A percentile compares a stretch with the other conserved stretches of the same genome.
Evolutionary conservation across 106 monocot species (phyloP).

Genomic region (Gastrodia elata): DNA sequence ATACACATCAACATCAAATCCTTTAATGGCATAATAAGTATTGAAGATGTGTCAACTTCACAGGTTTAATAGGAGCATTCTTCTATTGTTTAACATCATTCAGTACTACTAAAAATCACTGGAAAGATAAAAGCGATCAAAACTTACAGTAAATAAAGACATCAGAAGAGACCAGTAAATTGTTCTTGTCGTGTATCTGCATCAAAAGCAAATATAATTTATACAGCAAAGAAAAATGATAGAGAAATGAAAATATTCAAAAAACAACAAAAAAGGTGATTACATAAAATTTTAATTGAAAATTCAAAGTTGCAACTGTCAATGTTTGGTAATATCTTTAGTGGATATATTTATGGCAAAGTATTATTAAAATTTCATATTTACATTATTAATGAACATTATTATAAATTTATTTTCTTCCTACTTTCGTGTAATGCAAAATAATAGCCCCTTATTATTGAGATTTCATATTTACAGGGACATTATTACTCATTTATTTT

Average conservation of each 20-base stretch:
- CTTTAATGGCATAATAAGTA: background rate
- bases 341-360: background rate
- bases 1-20: background rate
- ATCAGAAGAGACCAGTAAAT: constrained; percentile 61
- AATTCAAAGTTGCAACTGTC: background rate
- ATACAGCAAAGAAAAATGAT: background rate
- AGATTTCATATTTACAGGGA: too few species aligned
- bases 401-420: too few species aligned
- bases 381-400: too few species aligned
- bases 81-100: background rate
- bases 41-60: background rate
- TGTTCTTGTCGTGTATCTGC: constrained; percentile 39
- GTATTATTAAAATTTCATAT: too few species aligned
- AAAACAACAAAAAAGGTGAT: background rate
- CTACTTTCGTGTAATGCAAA: too few species aligned
- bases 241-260: background rate
- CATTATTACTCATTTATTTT: too few species aligned
- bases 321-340: too few species aligned
- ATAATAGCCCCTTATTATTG: too few species aligned
- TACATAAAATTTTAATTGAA: background rate
- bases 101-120: background rate
- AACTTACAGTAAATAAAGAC: constrained; percentile 65
- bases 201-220: constrained; percentile 3
- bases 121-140: background rate
- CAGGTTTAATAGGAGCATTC: background rate